Conservation (phyloP, 2,329 filamentous ascomycete species). For the Graphilbum fragrans region DNA sequence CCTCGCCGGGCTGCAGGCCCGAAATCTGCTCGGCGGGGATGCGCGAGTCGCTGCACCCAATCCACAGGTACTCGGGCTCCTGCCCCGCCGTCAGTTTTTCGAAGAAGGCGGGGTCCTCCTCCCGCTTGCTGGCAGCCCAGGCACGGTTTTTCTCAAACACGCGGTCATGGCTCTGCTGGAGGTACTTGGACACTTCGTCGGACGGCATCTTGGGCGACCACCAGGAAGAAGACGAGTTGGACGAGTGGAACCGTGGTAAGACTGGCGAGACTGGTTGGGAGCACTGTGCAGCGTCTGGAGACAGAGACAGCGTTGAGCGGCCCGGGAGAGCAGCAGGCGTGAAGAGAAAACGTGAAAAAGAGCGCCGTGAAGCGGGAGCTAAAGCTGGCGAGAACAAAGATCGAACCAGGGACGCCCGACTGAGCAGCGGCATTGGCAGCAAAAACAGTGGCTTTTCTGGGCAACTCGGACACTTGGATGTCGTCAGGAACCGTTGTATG, state of each 20-base stretch:
- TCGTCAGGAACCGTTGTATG: too few species aligned
- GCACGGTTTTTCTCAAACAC: slow-evolving; percentile 57
- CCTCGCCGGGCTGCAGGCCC: slow-evolving; percentile 73
- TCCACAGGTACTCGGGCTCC: slow-evolving; percentile 66
- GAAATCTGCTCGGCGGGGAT: slow-evolving; percentile 86
- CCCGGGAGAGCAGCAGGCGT: too few species aligned
- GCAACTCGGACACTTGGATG: too few species aligned
- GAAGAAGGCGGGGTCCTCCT: slow-evolving; percentile 54
- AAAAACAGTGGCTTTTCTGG: too few species aligned
- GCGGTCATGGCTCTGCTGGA: slow-evolving; percentile 50
- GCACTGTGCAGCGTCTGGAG: too few species aligned
- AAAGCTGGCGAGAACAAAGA: not conserved
- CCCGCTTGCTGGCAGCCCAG: slow-evolving; percentile 49
- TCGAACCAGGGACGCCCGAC: not conserved
- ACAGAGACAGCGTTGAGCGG: too few species aligned
- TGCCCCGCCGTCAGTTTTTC: slow-evolving; percentile 51
- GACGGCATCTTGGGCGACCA: slow-evolving; percentile 6
- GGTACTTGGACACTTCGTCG: slow-evolving; percentile 38
- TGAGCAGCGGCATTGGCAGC: not conserved
- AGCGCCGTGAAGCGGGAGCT: too few species aligned
- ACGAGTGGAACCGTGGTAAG: not conserved
- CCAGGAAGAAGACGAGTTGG: not conserved
- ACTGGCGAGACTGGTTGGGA: not conserved
- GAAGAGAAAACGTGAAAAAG: too few species aligned
- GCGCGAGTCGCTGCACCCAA: slow-evolving; percentile 82